These are phyloP conservation scores for Corynascus novoguineensis DNA, from an alignment of 495 filamentous ascomycete species.

Conservation along the genomic window DNA sequence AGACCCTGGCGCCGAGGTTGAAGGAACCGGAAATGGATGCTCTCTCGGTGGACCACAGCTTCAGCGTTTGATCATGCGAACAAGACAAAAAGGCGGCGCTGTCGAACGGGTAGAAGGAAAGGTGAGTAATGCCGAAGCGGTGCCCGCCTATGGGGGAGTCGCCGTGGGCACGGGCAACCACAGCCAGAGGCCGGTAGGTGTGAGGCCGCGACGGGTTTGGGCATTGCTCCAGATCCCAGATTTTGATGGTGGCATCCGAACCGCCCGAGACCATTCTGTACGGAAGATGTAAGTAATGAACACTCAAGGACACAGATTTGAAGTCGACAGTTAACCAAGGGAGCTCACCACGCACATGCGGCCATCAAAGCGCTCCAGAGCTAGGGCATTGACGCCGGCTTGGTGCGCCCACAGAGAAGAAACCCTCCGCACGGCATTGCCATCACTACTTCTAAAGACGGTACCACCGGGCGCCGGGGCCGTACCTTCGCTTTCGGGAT, in stretches of 20 bases:
- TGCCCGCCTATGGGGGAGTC: constrained; percentile 41
- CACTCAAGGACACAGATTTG: not conserved
- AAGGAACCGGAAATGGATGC: constrained; percentile 60
- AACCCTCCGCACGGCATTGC: constrained; percentile 1
- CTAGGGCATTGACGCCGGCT: constrained; percentile 68
- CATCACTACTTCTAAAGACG: not conserved
- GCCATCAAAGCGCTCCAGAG: constrained; percentile 71
- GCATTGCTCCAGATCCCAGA: constrained; percentile 74
- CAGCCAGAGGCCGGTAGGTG: constrained; percentile 46
- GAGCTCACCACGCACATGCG: constrained; percentile 52
- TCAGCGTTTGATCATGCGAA: constrained; percentile 78
- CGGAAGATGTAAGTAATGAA: not conserved
- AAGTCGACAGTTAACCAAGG: no score
- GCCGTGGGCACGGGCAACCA: constrained; percentile 25
- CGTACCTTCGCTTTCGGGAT: no score
- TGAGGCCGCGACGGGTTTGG: constrained; percentile 33
- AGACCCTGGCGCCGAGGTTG: constrained; percentile 62
- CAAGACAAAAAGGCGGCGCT: constrained; percentile 70
- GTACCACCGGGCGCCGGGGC: not conserved
- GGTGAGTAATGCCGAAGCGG: constrained; percentile 73
- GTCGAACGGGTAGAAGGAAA: constrained; percentile 88
- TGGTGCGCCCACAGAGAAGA: constrained; percentile 55
- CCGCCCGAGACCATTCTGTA: constrained; percentile 74
- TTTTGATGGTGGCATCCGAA: constrained; percentile 66
- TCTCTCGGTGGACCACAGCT: constrained; percentile 65